Percentiles rank a stretch among this genome's conserved stretches.
These are phyloP conservation scores for Chloropicon primus DNA, from an alignment of 139 green algal species.

Conservation along the genomic window DNA sequence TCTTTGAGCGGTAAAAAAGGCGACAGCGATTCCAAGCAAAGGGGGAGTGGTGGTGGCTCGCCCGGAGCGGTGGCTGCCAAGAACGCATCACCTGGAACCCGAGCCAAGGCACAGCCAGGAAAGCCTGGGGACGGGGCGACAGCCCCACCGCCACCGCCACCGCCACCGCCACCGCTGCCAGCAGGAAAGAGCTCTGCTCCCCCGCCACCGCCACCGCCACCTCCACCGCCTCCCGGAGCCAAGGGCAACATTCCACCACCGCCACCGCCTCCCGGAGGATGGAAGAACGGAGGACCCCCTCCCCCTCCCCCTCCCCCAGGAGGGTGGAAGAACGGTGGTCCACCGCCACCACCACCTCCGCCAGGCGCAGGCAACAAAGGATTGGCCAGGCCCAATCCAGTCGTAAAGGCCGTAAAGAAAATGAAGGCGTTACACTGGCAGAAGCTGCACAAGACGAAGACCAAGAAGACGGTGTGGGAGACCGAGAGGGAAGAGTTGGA, in stretches of 20 bases:
- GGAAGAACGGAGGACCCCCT: constrained; percentile 11
- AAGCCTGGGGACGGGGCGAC: too few species aligned
- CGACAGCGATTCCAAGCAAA: too few species aligned
- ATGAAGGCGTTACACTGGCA: constrained; percentile 79
- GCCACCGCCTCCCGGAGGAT: constrained; percentile 13
- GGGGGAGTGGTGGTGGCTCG: too few species aligned
- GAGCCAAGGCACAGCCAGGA: too few species aligned
- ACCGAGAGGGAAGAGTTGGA: constrained; percentile 42
- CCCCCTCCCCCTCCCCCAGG: not conserved
- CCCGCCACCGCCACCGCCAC: constrained; percentile 18
- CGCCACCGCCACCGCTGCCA: constrained; percentile 3
- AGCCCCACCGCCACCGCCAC: constrained; percentile 22
- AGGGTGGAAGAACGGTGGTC: not conserved
- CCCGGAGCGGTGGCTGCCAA: too few species aligned
- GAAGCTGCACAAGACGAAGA: constrained; percentile 34
- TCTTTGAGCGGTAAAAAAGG: not conserved
- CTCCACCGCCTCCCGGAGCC: constrained; percentile 11
- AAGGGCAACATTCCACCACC: constrained; percentile 7
- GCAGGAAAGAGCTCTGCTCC: not conserved
- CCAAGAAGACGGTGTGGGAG: constrained; percentile 71
- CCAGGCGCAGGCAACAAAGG: constrained; percentile 13
- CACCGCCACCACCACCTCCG: constrained; percentile 28
- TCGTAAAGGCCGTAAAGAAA: constrained; percentile 13
- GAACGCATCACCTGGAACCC: too few species aligned
- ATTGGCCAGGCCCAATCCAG: constrained; percentile 8